Conservation (phyloP, 139 green algal species). For the Chlamydomonas sp. region DNA sequence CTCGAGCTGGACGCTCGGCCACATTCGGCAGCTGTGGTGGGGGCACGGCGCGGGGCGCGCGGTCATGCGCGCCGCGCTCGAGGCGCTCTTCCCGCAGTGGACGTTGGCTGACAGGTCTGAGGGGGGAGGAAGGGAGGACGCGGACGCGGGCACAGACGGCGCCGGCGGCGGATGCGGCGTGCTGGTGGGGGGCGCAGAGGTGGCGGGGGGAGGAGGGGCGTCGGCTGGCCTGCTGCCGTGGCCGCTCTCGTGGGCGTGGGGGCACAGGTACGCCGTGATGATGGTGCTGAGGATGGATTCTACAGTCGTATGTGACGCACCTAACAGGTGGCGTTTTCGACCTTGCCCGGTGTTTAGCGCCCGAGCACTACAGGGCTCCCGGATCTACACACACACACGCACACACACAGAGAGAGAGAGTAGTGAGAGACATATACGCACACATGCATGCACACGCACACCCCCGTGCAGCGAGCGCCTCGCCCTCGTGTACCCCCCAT, state of each 20-base stretch:
- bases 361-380: neutral
- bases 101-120: neutral
- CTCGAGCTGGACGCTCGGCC: conserved; percentile 82
- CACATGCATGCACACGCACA: neutral
- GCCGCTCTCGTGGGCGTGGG: too few relatives aligned
- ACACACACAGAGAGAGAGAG: too few relatives aligned
- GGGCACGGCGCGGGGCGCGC: neutral
- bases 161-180: neutral
- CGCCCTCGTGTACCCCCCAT: conserved; percentile 77
- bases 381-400: neutral
- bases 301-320: too few relatives aligned
- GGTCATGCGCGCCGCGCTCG: neutral
- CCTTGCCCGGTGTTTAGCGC: too few relatives aligned
- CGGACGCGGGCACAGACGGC: neutral
- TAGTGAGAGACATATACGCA: too few relatives aligned
- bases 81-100: neutral
- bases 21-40: conserved; percentile 79
- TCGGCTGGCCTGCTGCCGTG: too few relatives aligned
- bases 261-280: too few relatives aligned
- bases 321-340: too few relatives aligned
- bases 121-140: neutral
- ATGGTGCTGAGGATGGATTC: too few relatives aligned
- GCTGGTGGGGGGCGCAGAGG: neutral
- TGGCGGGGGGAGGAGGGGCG: too few relatives aligned
- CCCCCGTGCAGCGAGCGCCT: too few relatives aligned